phyloP scores from a whole-genome alignment of 495 filamentous ascomycete genomes.

The Annulohypoxylon bovei region DNA sequence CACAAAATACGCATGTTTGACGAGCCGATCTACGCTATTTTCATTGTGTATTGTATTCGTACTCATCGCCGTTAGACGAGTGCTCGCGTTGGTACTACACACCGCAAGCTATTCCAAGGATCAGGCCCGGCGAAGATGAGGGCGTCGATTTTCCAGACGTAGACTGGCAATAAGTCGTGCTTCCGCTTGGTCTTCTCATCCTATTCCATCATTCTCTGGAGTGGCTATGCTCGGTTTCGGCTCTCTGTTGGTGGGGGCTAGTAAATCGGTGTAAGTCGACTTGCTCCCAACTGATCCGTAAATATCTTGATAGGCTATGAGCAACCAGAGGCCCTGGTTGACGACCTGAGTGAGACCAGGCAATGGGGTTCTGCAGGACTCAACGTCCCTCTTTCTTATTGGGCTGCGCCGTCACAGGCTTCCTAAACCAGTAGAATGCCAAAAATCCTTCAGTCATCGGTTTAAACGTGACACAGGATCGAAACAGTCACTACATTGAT shows the following conservation, averaged over 20 bases:
- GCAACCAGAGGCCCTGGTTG: background rate
- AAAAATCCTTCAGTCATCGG: background rate
- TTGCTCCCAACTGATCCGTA: background rate
- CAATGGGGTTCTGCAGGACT: background rate
- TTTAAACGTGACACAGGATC: background rate
- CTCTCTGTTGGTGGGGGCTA: background rate
- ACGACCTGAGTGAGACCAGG: too few species aligned
- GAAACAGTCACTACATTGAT: too few species aligned
- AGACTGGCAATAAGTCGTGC: background rate
- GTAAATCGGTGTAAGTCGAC: background rate
- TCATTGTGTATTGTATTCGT: too few species aligned
- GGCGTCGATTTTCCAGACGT: background rate
- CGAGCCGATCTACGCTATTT: background rate
- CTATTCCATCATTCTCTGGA: background rate
- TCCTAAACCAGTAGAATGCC: background rate
- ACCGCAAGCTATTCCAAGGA: background rate
- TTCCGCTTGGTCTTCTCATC: background rate
- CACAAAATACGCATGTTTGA: background rate
- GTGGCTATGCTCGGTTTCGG: background rate
- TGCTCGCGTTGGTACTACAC: background rate
- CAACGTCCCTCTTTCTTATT: background rate
- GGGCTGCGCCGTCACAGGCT: background rate
- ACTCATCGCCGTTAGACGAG: background rate
- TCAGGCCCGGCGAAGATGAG: background rate
- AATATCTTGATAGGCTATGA: background rate